A percentile compares a stretch with the other conserved stretches of the same genome.
phyloP scores from a whole-genome alignment of 805 yeast genomes.

The Kodamaea neixiangensis region DNA sequence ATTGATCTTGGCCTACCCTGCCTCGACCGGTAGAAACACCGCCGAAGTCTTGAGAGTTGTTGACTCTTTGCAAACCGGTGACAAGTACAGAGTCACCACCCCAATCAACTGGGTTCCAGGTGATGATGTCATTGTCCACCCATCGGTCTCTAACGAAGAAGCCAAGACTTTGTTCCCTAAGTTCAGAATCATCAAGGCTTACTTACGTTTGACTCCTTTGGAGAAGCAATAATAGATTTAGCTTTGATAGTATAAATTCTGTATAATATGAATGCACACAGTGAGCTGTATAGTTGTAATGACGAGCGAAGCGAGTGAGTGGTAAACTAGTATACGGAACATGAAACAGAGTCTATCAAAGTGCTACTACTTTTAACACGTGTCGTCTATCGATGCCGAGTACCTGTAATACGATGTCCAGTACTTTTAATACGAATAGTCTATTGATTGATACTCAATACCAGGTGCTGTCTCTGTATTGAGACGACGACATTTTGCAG shows the following conservation, averaged over 20 bases:
- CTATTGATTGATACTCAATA: too few species aligned
- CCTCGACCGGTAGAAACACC: conserved; percentile 92
- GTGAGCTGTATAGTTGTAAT: background rate
- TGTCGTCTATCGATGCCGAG: too few species aligned
- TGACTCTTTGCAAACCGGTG: conserved; percentile 85
- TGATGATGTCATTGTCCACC: conserved; percentile 90
- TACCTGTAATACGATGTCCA: too few species aligned
- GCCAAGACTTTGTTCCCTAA: conserved; percentile 79
- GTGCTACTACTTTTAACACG: too few species aligned
- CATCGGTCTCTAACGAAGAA: conserved; percentile 72
- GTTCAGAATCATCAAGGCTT: conserved; percentile 85
- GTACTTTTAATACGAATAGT: too few species aligned
- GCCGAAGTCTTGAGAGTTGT: conserved; percentile 88
- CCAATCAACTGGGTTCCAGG: conserved; percentile 92
- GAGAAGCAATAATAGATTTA: conserved; percentile 20
- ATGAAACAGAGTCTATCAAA: too few species aligned
- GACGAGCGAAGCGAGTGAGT: background rate
- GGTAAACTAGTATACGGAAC: background rate
- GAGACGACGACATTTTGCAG: background rate
- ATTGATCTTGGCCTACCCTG: conserved; percentile 85
- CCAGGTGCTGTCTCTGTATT: too few species aligned
- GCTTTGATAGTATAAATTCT: conserved; percentile 10
- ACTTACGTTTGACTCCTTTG: conserved; percentile 68
- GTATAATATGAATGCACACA: background rate
- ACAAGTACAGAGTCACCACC: conserved; percentile 80